Base-by-base conservation (phyloP, 306 rosid genomes). In the Prunus persica region DNA sequence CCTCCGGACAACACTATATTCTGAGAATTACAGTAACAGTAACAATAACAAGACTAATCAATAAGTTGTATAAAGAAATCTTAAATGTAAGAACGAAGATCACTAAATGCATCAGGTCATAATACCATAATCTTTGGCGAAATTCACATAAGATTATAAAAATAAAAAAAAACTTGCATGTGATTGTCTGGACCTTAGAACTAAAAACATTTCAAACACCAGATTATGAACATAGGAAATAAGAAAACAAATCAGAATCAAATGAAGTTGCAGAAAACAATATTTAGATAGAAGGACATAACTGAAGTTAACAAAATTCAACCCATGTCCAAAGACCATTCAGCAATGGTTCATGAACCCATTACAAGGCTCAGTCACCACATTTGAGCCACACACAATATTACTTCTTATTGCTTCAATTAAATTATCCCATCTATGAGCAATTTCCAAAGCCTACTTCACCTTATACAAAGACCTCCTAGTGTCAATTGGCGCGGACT, bases 401-500 rank as follows among this genome's bases (percentile, higher is more conserved):
- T 32, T 19, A 30, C 18, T 50, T 67, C 71, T 24, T 24, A 55
- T 27, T 62, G 45, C 34, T 76, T 79, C 27, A 19, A 52, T 67
- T 41, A 46, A 34, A 38, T 30, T 18, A 43, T 14, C 38, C 46
- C 43, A 60, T n/a, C 65, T 3, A 76, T 45, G 8, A 32, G 58
- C 27, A 61, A 72, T 76, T 57, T 47, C 54, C 50, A 65, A 61
- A 57, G 22, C 58, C 50, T 52, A 81, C 51, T 77, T 85, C 69
- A 96, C 99, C 98, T 96, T 96, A 34, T 96, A 96, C 83, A 96
- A 80, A 69, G 99, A 90, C 75, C 99, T 91, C 82, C 98, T 91
- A 56, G 99, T 96, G 88, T 96, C 99, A 68, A 96, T 96, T 32
- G 99, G 99, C 0, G 99, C 94, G 28, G 99, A 96, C 83, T 96